Conservation (phyloP, 805 yeast genomes). For the Lipomyces orientalis region DNA sequence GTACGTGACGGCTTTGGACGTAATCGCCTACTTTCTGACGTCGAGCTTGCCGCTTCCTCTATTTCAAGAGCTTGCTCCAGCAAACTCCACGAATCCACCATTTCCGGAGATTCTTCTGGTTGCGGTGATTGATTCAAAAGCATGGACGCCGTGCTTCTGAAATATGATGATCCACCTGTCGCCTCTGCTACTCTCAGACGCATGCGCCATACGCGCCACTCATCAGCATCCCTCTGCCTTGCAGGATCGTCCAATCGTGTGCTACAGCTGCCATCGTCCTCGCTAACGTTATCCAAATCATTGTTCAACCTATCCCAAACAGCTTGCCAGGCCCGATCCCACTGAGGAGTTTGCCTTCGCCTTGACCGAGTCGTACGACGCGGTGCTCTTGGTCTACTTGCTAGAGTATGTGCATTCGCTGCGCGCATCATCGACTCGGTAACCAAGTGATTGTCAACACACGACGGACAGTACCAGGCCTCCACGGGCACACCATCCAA, state of each 20-base stretch:
- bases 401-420: slow-evolving; percentile 15
- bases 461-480: slow-evolving; percentile 46
- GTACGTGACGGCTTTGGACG: slow-evolving; percentile 24
- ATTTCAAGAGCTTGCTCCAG: slow-evolving; percentile 41
- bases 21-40: slow-evolving; percentile 8
- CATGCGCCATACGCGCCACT: slow-evolving; percentile 25
- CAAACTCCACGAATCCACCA: slow-evolving; percentile 44
- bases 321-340: slow-evolving; percentile 37
- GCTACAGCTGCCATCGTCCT: slow-evolving; percentile 11
- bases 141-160: slow-evolving; percentile 30
- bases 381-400: slow-evolving; percentile 12
- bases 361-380: slow-evolving; percentile 17
- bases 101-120: slow-evolving; percentile 38
- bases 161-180: slow-evolving; percentile 25
- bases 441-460: slow-evolving; percentile 39
- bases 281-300: slow-evolving; percentile 22
- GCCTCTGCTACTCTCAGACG: slow-evolving; percentile 30
- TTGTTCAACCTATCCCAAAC: slow-evolving; percentile 35
- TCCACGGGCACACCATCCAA: slow-evolving; percentile 42
- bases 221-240: slow-evolving; percentile 20
- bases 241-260: slow-evolving; percentile 4
- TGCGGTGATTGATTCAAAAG: slow-evolving; percentile 14
- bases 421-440: slow-evolving; percentile 27
- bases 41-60: slow-evolving; percentile 28
- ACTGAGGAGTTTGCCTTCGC: slow-evolving; percentile 14